Evolutionary conservation across 1,284 basidiomycete species (phyloP), one percentile per base, ranked within the genome.

Genomic region (Crucibulum parvulum): DNA sequence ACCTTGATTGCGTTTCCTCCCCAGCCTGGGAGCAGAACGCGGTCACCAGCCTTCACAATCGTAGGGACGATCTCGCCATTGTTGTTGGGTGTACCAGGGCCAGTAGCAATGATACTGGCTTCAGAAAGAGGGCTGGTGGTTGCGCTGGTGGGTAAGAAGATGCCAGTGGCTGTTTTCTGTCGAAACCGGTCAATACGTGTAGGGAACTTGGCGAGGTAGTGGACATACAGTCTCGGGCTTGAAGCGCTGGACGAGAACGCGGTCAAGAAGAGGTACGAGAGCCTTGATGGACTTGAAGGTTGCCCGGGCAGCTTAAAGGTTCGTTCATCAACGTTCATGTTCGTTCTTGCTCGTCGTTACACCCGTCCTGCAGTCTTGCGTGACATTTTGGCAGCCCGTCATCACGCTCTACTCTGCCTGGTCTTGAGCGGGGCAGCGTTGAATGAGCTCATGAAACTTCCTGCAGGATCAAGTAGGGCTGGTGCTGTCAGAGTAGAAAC

Each of bases 1-100:
- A 99, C 89, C 81, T 99, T 99, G 81, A 99, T 96, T n/a, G 93
- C 78, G 77, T 91, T 96, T 15, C 97, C 97, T 58, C 97, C 97
- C 94, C 96, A 99, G 31, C 93, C 93, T 7, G 97, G 97, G 6
- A 99, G 83, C 56, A 99, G 84, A 8, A 99, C 96, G 45, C 94
- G 87, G 82, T 99, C 97, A 51, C 97, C 97, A 36, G 90, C 84
- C 81, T 93, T 89, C 58, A 99, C 96, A 41, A 82, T 79, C 24
- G 90, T 87, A 10, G 96, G 93, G n/a, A 92, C 79, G 16, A 97
- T 61, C 39, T 85, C 78, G 51, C 97, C 97, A 7, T 95, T 88
- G 82, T 95, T 94, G 83, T 93, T 88, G 36, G 89, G 90, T 35
- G 93, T 93, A 52, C 97, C 97, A 50, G 96, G 97, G 56, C 97